Base-by-base conservation (phyloP, 1,284 basidiomycete species). In the Melampsora americana region DNA sequence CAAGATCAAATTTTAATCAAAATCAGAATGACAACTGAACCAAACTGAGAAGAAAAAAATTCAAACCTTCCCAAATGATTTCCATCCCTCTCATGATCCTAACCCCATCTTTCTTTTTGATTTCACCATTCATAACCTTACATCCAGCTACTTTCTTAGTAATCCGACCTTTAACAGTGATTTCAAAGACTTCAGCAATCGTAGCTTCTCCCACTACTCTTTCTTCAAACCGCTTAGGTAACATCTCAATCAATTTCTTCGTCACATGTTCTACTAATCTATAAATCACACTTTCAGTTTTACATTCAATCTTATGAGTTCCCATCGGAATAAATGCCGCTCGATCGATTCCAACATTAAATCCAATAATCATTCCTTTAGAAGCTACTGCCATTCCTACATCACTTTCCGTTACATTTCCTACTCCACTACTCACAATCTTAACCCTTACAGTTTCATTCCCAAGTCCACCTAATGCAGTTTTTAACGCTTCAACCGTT, bases 401-500 rank as follows among this genome's bases (percentile, higher is more conserved):
- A 83, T 99, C 96, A 1, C 91, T 90, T 81, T 95, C 93, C 0
- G 88, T 87, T 26, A 97, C 88, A 80, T 95, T 92, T 0, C 96
- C 96, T 0, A 97, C 95, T 48, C 89, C 89, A 20, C 89, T 88
- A 53, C 88, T 87, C 23, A 99, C 85, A 72, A 99, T 88, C 83
- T 91, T 95, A 61, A 92, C 90, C 28, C 87, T 86, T 0, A 91
- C 95, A 74, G 90, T 84, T 67, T 90, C 86, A 84, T 98, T 99
- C 20, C 95, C 96, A 78, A 99, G 96, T 20, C 88, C 88, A 78
- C 90, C 87, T 64, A 99, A 83, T 16, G 92, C 90, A 42, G 90
- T 91, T 5, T 89, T 88, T 5, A 98, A 89, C 5, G 96, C 96
- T 83, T 99, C 96, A 28, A 92, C 91, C 61, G 93, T 97, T 14